phyloP scores from a whole-genome alignment of 345 rosid genomes.

The Heritiera fomes region DNA sequence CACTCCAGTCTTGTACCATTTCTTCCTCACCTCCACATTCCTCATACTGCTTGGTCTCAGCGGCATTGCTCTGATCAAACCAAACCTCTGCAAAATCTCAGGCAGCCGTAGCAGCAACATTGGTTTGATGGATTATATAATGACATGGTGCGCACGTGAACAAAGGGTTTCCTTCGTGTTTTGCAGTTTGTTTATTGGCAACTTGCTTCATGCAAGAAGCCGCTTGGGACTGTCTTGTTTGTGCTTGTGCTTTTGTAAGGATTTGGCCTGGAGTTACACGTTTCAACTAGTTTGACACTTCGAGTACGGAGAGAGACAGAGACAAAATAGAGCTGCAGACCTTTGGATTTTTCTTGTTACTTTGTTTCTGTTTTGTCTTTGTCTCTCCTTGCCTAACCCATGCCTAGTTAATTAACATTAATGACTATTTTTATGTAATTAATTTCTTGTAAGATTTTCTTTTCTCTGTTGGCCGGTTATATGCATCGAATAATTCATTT shows the following conservation, averaged over 20 bases:
- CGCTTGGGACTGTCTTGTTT: constrained; percentile 5
- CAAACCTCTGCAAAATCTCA: not conserved
- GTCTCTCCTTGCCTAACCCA: not conserved
- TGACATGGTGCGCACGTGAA: not conserved
- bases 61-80: constrained; percentile 40
- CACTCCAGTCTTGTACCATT: constrained; percentile 58
- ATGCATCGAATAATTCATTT: not conserved
- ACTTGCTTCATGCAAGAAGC: constrained; percentile 10
- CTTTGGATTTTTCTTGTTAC: constrained; percentile 14
- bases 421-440: not conserved
- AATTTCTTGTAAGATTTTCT: not conserved
- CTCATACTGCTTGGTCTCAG: constrained; percentile 59
- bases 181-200: not conserved
- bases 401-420: not conserved
- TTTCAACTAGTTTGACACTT: not conserved
- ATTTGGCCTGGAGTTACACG: not conserved
- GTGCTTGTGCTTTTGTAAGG: constrained; percentile 18
- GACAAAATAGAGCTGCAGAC: constrained; percentile 7
- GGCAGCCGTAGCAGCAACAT: not conserved
- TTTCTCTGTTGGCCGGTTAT: constrained; percentile 5
- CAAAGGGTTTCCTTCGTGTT: not conserved
- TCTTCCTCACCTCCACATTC: constrained; percentile 35
- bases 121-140: not conserved
- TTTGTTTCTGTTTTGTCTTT: constrained; percentile 17
- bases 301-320: not conserved